Evolutionary conservation across 2,329 filamentous ascomycete species (phyloP), one percentile per base, ranked within the genome.

Genomic region (Paecilomyces fulvus): DNA sequence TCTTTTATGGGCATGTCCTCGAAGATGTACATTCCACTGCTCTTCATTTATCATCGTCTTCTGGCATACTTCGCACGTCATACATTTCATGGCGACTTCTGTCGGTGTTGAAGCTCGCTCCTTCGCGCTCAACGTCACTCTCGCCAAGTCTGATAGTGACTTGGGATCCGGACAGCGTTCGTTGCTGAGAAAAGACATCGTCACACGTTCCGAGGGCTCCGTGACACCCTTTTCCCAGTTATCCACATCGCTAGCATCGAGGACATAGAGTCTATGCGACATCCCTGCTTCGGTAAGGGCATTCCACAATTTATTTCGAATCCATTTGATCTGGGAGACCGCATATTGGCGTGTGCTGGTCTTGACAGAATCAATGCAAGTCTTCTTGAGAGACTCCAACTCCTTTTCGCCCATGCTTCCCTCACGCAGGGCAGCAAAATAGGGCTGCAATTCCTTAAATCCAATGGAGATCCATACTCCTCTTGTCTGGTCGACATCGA

Each of bases 401-500:
- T 81, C 76, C 48, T 58, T 23, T 56, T 65, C 49, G 55, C 54
- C 65, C 54, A 46, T 60, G 52, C 28, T 64, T 59, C 55, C 63
- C 23, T 54, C 62, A 64, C 56, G 70, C 59, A 61, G 73, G 64
- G 81, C 80, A 1, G 74, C 64, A 23, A 92, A 75, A 65, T 91
- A 96, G 0, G 83, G 79, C 56, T 88, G 81, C 67, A 97, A 88
- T 67, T 99, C 90, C 69, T 95, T 96, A 73, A 91, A 96, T 0
- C 94, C 94, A 59, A 99, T 99, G 1, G 92, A 94, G 54, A 95
- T 88, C 91, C 92, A 99, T 49, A 99, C 95, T 0, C 94, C 95
- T 54, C 86, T 84, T 1, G 83, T 88, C 61, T 84, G 80, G 66
- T 97, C 90, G 1, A 94, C 73, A 0, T 71, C 61, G 1, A 77